Evolutionary conservation across 2,329 filamentous ascomycete genomes (phyloP), one percentile per base, ranked within the genome.

Genomic region (Ophiocordyceps australis): DNA sequence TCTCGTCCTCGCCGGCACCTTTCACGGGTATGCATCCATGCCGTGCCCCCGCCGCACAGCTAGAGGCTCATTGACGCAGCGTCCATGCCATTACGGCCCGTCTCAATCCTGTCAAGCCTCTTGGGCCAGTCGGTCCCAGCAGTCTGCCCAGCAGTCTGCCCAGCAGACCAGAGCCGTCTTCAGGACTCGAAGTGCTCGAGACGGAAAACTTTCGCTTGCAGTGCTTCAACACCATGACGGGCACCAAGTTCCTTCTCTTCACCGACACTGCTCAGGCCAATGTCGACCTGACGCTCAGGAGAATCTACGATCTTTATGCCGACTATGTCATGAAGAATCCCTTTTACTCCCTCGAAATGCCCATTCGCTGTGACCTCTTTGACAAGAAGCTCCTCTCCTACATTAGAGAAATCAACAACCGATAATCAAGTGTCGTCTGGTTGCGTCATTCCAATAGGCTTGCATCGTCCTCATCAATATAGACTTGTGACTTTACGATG

Each of bases 271-370:
- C 81, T 35, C 85, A 91, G 56, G 69, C 74, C 25, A 92, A 91
- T 43, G 74, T 91, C 20, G 89, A 95, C 40, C 63, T 70, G 9
- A 76, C 86, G 23, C 74, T 93, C 38, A 66, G 72, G 45, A 77
- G 72, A 49, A 75, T 94, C 40, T 95, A 98, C 49, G 89, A 95
- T 49, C 56, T 95, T 27, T 98, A 95, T 56, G 69, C 81, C 26
- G 89, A 98, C 52, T 95, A 81, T 48, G 89, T 98, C 38, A 95
- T 94, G 82, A 98, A 95, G 63, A 98, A 98, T 50, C 89, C 89
- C 1, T 98, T 98, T 46, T 95, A 95, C 55, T 85, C 89, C 44
- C 62, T 93, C 30, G 89, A 98, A 57, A 98, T 95, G 85, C 89
- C 89, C 6, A 72, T 98, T 28, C 65, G 89, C 33, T 93, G 89